Conservation (phyloP, 2,329 filamentous ascomycete genomes). For the Orbilia ellipsospora region DNA sequence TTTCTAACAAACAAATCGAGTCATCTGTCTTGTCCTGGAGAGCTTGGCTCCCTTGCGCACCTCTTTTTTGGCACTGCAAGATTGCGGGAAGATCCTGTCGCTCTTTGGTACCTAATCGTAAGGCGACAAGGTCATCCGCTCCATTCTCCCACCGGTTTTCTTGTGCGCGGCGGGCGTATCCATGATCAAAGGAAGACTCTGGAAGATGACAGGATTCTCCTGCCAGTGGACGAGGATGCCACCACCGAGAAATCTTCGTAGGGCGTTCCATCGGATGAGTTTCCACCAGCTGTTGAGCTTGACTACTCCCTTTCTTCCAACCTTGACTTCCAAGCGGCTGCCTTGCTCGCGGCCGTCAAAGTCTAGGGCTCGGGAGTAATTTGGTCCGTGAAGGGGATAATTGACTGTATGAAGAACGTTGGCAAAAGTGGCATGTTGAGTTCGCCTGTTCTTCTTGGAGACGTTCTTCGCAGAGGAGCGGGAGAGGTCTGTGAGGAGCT, state of each 20-base stretch:
- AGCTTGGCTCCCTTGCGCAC: constrained; percentile 21
- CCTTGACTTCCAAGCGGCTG: constrained; percentile 71
- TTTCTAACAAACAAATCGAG: constrained; percentile 40
- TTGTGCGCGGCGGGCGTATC: constrained; percentile 39
- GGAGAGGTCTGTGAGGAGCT: constrained; percentile 71
- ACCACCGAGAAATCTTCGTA: constrained; percentile 71
- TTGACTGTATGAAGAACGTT: constrained; percentile 75
- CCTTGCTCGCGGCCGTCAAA: constrained; percentile 72
- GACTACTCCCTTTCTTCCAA: constrained; percentile 71
- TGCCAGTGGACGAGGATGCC: constrained; percentile 74
- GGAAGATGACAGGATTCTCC: constrained; percentile 71
- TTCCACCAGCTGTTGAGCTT: constrained; percentile 80
- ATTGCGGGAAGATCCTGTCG: background rate
- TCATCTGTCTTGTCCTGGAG: constrained; percentile 8
- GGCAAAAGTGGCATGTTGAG: constrained; percentile 73
- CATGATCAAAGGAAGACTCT: constrained; percentile 66
- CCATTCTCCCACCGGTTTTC: constrained; percentile 32
- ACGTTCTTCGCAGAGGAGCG: constrained; percentile 71
- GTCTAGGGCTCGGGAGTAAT: constrained; percentile 73
- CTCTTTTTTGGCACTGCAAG: constrained; percentile 17
- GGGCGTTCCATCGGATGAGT: constrained; percentile 71
- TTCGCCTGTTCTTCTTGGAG: constrained; percentile 74
- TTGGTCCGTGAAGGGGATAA: constrained; percentile 74
- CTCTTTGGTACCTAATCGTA: constrained; percentile 41
- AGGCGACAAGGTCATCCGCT: constrained; percentile 37